These are phyloP conservation scores for Boletus mariae DNA, from an alignment of 1,284 basidiomycete genomes.

Conservation along the genomic window DNA sequence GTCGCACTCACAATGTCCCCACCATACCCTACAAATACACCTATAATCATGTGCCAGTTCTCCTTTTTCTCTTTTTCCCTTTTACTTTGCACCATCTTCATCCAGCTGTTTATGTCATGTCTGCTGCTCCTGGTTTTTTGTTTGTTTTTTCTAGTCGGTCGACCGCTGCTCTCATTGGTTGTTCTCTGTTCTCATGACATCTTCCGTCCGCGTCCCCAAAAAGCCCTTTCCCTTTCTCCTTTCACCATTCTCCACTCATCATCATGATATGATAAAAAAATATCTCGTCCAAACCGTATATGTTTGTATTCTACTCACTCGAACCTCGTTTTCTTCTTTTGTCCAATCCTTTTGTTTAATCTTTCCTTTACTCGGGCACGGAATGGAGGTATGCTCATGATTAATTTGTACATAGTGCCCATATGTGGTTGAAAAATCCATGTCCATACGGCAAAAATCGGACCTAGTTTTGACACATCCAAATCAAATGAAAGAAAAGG, in stretches of 20 bases:
- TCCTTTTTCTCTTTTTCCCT: background rate
- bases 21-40: conserved; percentile 29
- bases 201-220: background rate
- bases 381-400: conserved; percentile 22
- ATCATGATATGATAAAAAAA: conserved; percentile 29
- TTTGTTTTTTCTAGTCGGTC: conserved; percentile 7
- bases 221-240: background rate
- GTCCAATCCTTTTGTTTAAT: background rate
- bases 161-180: conserved; percentile 21
- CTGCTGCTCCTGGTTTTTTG: conserved; percentile 20
- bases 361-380: conserved; percentile 18
- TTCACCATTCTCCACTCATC: conserved; percentile 7
- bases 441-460: background rate
- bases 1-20: conserved; percentile 7
- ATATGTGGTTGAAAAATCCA: background rate
- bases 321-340: conserved; percentile 20
- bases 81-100: conserved; percentile 6
- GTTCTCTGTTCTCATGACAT: conserved; percentile 6
- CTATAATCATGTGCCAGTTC: conserved; percentile 20
- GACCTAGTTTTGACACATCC: background rate
- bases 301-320: conserved; percentile 29
- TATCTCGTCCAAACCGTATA: conserved; percentile 18
- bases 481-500: too few species aligned
- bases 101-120: conserved; percentile 19
- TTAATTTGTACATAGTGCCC: conserved; percentile 23